phyloP scores from a whole-genome alignment of 108 stramenopile genomes.

The Cyclotella sp. region DNA sequence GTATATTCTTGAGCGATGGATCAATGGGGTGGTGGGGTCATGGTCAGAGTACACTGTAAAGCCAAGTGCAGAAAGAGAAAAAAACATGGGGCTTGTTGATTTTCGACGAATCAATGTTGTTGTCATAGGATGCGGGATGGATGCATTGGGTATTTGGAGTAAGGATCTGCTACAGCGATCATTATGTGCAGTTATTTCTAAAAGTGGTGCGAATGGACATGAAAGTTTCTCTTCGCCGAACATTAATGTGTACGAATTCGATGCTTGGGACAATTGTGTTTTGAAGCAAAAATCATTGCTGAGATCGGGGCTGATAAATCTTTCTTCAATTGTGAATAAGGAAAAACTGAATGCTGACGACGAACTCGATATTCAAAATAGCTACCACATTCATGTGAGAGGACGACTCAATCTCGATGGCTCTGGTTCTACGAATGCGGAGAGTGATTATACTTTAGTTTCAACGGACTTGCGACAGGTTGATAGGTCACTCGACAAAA shows the following conservation, averaged over 20 bases:
- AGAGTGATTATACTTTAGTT: slow-evolving; percentile 47
- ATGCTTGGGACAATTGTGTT: slow-evolving; percentile 40
- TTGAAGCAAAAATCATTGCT: slow-evolving; percentile 32
- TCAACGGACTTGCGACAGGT: slow-evolving; percentile 58
- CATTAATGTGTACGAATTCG: slow-evolving; percentile 43
- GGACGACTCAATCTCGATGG: slow-evolving; percentile 9
- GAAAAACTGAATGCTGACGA: neutral
- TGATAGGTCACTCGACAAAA: slow-evolving; percentile 7
- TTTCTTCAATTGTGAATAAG: slow-evolving; percentile 2
- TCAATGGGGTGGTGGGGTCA: slow-evolving; percentile 10
- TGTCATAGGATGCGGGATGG: slow-evolving; percentile 78
- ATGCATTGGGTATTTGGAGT: slow-evolving; percentile 77
- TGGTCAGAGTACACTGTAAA: neutral
- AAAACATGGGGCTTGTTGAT: neutral
- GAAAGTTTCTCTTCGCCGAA: slow-evolving; percentile 16
- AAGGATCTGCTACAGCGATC: slow-evolving; percentile 34
- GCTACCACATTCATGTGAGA: slow-evolving; percentile 7
- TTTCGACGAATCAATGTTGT: slow-evolving; percentile 51
- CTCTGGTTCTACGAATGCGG: neutral
- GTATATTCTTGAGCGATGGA: slow-evolving; percentile 38
- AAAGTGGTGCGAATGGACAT: neutral
- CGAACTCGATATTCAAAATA: neutral
- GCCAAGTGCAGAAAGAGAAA: neutral
- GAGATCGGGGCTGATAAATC: slow-evolving; percentile 24
- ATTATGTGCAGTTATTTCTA: neutral